A percentile compares a stretch with the other conserved stretches of the same genome.
These are phyloP conservation scores for Ceratobasidium sp. DNA, from an alignment of 1,284 basidiomycete genomes.

Conservation along the genomic window DNA sequence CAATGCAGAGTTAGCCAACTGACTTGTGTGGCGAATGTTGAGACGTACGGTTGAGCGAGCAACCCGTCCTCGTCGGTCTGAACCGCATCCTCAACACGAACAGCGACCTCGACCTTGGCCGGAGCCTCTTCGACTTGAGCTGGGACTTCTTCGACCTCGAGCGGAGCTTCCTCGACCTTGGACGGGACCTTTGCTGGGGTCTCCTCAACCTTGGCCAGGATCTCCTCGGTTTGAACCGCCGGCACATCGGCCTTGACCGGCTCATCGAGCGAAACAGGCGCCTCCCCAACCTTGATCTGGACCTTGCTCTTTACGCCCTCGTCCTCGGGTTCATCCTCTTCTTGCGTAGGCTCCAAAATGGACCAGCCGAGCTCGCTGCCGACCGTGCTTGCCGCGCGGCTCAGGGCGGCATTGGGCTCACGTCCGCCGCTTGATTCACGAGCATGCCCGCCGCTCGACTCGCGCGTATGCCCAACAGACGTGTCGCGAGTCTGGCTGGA, in stretches of 20 bases:
- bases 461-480: slow-evolving; percentile 2
- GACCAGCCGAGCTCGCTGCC: slow-evolving; percentile 36
- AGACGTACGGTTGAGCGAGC: neutral
- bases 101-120: slow-evolving; percentile 15
- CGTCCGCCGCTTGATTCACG: too few species aligned
- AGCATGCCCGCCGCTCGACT: slow-evolving; percentile 8
- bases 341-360: slow-evolving; percentile 29
- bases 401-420: neutral
- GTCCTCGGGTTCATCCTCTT: slow-evolving; percentile 38
- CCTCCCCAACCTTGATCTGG: slow-evolving; percentile 10
- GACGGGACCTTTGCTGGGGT: neutral
- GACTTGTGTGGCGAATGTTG: neutral
- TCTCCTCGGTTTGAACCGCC: slow-evolving; percentile 1
- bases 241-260: neutral
- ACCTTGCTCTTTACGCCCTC: neutral
- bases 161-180: slow-evolving; percentile 4
- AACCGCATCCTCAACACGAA: neutral
- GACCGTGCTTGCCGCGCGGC: slow-evolving; percentile 27
- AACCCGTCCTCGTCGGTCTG: neutral
- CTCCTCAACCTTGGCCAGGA: slow-evolving; percentile 8
- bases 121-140: neutral
- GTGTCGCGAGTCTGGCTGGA: slow-evolving; percentile 7
- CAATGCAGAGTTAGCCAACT: neutral
- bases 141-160: slow-evolving; percentile 11
- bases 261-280: neutral